These are phyloP conservation scores for Colletotrichum aenigma DNA, from an alignment of 2,329 filamentous ascomycete species.

Conservation along the genomic window DNA sequence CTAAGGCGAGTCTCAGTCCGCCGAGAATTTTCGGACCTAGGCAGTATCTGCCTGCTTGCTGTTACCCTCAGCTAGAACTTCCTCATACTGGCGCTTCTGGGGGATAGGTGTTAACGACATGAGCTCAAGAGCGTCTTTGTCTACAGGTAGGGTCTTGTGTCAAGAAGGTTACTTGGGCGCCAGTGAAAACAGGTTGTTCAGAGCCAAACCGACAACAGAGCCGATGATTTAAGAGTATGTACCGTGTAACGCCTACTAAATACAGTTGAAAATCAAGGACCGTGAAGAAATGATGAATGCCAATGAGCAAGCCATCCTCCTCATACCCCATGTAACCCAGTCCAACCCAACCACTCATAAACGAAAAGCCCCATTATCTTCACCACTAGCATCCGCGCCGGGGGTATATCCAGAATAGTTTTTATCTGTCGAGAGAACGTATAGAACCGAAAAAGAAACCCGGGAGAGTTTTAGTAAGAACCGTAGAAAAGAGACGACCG, in stretches of 20 bases:
- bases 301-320: not conserved
- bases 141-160: no score
- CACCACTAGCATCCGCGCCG: not conserved
- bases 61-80: accelerated
- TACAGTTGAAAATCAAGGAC: not conserved
- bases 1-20: no score
- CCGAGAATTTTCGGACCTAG: not conserved
- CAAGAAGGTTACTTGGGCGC: accelerated
- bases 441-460: not conserved
- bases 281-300: not conserved
- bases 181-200: not conserved
- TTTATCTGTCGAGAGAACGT: not conserved
- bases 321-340: not conserved
- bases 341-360: not conserved
- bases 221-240: not conserved
- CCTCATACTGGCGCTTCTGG: not conserved
- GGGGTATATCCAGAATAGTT: slow-evolving; percentile 12
- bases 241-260: not conserved
- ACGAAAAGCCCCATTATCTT: not conserved
- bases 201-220: not conserved
- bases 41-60: not conserved
- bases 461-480: not conserved
- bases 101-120: accelerated
- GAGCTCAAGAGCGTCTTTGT: not conserved
- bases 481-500: not conserved